Conservation (phyloP, 2,329 filamentous ascomycete species). For the Fusarium mexicanum region DNA sequence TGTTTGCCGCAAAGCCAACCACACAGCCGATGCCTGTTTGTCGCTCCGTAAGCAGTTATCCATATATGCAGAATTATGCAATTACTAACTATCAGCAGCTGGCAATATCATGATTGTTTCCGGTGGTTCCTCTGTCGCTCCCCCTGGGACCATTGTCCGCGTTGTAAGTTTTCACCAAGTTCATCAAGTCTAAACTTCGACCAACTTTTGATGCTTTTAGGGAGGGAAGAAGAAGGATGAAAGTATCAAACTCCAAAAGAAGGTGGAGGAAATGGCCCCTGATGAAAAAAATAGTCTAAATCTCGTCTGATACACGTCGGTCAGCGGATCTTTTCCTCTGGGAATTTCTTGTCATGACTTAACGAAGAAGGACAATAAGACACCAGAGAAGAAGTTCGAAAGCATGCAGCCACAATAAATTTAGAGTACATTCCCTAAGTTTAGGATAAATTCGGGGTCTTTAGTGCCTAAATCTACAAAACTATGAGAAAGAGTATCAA, state of each 20-base stretch:
- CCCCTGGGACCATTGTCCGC: not conserved
- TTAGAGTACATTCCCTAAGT: not conserved
- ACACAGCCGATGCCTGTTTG: rapidly evolving
- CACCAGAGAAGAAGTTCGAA: too few species aligned
- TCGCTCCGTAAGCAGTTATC: not conserved
- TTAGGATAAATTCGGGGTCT: not conserved
- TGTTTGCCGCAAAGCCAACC: rapidly evolving
- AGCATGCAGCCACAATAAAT: too few species aligned
- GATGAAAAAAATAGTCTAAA: too few species aligned
- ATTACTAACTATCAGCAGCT: not conserved
- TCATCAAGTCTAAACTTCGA: not conserved
- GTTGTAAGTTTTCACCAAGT: not conserved
- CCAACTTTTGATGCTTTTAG: not conserved
- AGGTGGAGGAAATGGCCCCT: too few species aligned
- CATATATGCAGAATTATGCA: not conserved
- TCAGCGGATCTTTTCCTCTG: too few species aligned
- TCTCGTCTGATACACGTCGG: too few species aligned
- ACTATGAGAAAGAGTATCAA: not conserved
- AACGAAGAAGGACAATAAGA: too few species aligned
- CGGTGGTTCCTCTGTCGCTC: rapidly evolving
- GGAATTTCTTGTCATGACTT: too few species aligned
- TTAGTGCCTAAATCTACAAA: not conserved
- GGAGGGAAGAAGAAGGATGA: too few species aligned
- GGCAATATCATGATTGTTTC: rapidly evolving
- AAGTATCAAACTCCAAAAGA: too few species aligned